A percentile compares a stretch with the other conserved stretches of the same genome.
Conservation (phyloP, 345 rosid genomes). For the Trapa bicornis region DNA sequence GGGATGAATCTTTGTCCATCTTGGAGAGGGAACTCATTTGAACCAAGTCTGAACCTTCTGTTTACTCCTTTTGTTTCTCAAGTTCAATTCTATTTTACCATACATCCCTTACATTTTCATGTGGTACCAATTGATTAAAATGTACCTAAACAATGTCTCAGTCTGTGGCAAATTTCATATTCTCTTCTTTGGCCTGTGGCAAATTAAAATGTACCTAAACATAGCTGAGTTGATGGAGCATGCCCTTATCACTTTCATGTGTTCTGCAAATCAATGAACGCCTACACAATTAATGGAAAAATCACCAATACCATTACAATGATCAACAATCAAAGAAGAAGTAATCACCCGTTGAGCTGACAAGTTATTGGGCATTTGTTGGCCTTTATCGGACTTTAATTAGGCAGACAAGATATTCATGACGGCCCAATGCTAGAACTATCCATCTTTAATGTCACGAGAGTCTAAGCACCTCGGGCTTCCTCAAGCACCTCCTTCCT, state of each 20-base stretch:
- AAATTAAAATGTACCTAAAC: too few species aligned
- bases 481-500: background rate
- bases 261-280: too few species aligned
- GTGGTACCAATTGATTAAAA: background rate
- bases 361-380: too few species aligned
- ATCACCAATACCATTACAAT: too few species aligned
- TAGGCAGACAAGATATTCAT: background rate
- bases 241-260: too few species aligned
- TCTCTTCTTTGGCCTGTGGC: background rate
- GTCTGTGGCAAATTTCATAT: background rate
- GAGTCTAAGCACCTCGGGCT: conserved; percentile 1
- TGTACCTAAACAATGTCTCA: background rate
- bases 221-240: too few species aligned
- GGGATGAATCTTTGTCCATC: background rate
- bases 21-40: background rate
- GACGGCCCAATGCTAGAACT: background rate
- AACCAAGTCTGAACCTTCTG: background rate
- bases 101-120: background rate
- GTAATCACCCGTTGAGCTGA: too few species aligned
- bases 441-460: background rate
- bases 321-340: too few species aligned
- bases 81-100: background rate
- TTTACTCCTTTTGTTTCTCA: background rate
- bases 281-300: too few species aligned
- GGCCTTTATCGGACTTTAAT: background rate